Conservation (phyloP, 495 filamentous ascomycete species). For the Entonaema liquescens region DNA sequence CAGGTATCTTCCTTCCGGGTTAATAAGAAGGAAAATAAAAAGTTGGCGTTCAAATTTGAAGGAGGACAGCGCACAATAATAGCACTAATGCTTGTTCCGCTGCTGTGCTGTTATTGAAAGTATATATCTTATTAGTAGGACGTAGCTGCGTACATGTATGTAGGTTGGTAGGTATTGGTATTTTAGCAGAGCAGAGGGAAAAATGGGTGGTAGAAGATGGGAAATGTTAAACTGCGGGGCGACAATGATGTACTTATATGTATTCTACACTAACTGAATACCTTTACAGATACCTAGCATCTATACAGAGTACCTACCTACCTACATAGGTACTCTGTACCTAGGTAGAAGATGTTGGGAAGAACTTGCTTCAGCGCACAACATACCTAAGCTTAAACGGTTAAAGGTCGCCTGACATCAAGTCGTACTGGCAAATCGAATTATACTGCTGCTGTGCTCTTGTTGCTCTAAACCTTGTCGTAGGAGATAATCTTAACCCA, state of each 20-base stretch:
- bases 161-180: background rate
- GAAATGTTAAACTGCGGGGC: constrained; percentile 11
- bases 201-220: constrained; percentile 1
- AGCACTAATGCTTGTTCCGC: background rate
- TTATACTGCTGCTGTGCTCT: background rate
- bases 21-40: background rate
- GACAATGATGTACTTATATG: constrained; percentile 5
- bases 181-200: background rate
- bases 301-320: background rate
- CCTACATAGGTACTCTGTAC: background rate
- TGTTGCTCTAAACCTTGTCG: background rate
- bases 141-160: background rate
- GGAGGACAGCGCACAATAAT: background rate
- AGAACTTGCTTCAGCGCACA: background rate
- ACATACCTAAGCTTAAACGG: background rate
- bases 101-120: background rate
- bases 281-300: background rate
- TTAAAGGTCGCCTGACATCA: constrained; percentile 6
- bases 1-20: background rate
- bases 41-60: background rate
- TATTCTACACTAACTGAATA: constrained; percentile 3
- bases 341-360: background rate
- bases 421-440: background rate
- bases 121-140: background rate
- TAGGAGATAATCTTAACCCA: background rate